Conservation (phyloP, 306 rosid species). For the Vicia faba region DNA sequence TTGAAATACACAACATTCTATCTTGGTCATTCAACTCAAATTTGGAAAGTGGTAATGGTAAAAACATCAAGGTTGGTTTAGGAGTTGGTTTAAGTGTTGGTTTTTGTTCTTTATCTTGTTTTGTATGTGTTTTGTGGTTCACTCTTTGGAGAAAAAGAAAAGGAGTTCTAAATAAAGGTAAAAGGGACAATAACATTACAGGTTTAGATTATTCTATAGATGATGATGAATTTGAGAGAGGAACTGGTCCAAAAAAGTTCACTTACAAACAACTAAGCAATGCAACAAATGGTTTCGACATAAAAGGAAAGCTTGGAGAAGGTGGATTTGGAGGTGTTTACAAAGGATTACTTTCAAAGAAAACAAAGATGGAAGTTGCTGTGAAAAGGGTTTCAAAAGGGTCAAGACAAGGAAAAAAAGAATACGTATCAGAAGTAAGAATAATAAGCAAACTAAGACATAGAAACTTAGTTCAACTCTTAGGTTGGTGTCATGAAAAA, state of each 20-base stretch:
- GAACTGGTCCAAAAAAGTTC: conserved; percentile 66
- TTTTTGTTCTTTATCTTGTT: conserved; percentile 43
- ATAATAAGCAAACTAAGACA: conserved; percentile 71
- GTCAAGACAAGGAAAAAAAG: conserved; percentile 75
- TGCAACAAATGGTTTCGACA: conserved; percentile 53
- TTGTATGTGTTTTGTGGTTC: conserved; percentile 49
- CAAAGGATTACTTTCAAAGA: background rate
- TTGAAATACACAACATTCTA: conserved; percentile 57
- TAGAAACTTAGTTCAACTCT: conserved; percentile 70
- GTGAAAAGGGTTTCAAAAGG: conserved; percentile 75
- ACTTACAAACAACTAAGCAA: conserved; percentile 51
- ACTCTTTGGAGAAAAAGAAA: conserved; percentile 45
- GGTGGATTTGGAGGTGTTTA: conserved; percentile 33
- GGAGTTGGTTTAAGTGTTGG: conserved; percentile 43
- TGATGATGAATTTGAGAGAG: conserved; percentile 62
- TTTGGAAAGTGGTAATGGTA: conserved; percentile 36
- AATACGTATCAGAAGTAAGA: conserved; percentile 68
- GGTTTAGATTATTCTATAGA: conserved; percentile 53
- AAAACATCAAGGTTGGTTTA: conserved; percentile 25
- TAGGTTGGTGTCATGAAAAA: conserved; percentile 80
- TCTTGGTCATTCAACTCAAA: conserved; percentile 78
- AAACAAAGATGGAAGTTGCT: conserved; percentile 49
- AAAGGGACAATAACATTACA: conserved; percentile 1
- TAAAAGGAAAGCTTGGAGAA: conserved; percentile 69
- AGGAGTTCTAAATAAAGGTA: background rate